phyloP scores from a whole-genome alignment of 2,329 filamentous ascomycete genomes.

The Chalara sp. region DNA sequence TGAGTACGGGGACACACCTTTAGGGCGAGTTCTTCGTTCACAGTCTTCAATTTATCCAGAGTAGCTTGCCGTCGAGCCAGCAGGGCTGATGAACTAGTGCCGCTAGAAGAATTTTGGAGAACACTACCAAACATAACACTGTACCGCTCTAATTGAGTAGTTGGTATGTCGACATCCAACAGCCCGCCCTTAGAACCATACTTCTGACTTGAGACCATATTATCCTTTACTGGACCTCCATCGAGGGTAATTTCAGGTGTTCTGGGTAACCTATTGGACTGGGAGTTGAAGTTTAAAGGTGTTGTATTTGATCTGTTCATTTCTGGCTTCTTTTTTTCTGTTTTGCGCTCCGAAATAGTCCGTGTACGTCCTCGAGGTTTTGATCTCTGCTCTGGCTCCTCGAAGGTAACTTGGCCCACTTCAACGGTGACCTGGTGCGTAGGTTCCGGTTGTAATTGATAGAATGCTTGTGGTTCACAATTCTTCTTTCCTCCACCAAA shows the following conservation, averaged over 20 bases:
- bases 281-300: slow-evolving; percentile 16
- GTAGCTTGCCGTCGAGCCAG: slow-evolving; percentile 53
- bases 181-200: slow-evolving; percentile 17
- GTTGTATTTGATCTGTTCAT: slow-evolving; percentile 21
- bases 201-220: background rate
- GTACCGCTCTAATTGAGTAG: slow-evolving; percentile 77
- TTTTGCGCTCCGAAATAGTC: slow-evolving; percentile 17
- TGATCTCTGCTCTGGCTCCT: slow-evolving; percentile 6
- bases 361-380: slow-evolving; percentile 12
- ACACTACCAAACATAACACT: slow-evolving; percentile 88
- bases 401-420: slow-evolving; percentile 5
- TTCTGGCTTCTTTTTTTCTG: slow-evolving; percentile 16
- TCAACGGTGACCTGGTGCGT: slow-evolving; percentile 6
- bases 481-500: slow-evolving; percentile 38
- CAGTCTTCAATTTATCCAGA: slow-evolving; percentile 48
- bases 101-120: slow-evolving; percentile 38
- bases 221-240: slow-evolving; percentile 9
- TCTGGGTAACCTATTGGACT: slow-evolving; percentile 14
- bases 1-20: slow-evolving; percentile 22
- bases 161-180: slow-evolving; percentile 74
- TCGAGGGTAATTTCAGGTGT: slow-evolving; percentile 14
- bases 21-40: slow-evolving; percentile 38
- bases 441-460: slow-evolving; percentile 22
- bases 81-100: slow-evolving; percentile 27
- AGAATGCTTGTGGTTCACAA: slow-evolving; percentile 18